Conservation (phyloP, 2,329 filamentous ascomycete genomes). For the Rutstroemia sp. region DNA sequence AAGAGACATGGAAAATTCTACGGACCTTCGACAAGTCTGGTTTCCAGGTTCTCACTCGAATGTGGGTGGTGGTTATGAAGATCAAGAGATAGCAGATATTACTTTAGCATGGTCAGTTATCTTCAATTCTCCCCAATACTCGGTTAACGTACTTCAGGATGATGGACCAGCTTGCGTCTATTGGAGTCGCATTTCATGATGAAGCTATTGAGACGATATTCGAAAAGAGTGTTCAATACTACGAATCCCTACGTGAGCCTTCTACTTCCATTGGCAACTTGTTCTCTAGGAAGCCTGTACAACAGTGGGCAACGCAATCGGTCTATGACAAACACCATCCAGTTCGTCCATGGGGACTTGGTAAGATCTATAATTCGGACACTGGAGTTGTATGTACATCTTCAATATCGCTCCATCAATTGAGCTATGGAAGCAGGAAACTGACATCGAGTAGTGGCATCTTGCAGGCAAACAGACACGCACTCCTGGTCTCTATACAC, state of each 20-base stretch:
- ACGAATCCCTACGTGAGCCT: constrained; percentile 18
- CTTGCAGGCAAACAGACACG: constrained; percentile 35
- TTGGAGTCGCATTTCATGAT: constrained; percentile 30
- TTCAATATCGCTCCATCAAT: neutral
- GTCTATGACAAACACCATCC: constrained; percentile 43
- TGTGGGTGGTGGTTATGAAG: constrained; percentile 40
- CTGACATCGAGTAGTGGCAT: constrained; percentile 22
- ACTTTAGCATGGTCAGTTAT: constrained; percentile 36
- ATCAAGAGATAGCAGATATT: constrained; percentile 41
- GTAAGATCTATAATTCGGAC: constrained; percentile 29
- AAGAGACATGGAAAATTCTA: constrained; percentile 14
- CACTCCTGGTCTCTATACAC: constrained; percentile 32
- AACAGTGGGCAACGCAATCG: constrained; percentile 39
- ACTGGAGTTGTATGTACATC: constrained; percentile 24
- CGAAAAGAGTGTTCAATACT: constrained; percentile 25
- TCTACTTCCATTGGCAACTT: constrained; percentile 12
- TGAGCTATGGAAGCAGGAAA: neutral
- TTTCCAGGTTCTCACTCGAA: constrained; percentile 42
- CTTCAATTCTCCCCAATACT: constrained; percentile 31
- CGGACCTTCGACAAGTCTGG: constrained; percentile 35
- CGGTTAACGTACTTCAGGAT: constrained; percentile 37
- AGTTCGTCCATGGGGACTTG: constrained; percentile 30
- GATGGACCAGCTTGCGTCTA: constrained; percentile 37
- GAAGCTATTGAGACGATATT: constrained; percentile 29
- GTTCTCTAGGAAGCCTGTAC: constrained; percentile 14